A percentile compares a stretch with the other conserved stretches of the same genome.
Conservation (phyloP, 257 asterid species). For the Nicotiana sylvestris region DNA sequence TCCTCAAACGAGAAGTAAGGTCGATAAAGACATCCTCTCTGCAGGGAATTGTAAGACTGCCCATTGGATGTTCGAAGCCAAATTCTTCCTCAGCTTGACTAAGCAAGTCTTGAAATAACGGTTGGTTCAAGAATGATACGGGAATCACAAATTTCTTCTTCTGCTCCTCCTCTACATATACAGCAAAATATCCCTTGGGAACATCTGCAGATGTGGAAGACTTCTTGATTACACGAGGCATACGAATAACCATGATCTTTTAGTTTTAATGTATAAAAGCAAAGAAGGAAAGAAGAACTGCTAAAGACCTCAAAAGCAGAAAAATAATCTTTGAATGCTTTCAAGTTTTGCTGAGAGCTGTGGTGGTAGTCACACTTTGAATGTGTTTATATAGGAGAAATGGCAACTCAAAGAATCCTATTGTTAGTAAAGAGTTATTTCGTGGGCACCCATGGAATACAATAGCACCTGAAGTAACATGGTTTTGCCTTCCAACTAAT, state of each 20-base stretch:
- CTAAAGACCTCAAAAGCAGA: background rate
- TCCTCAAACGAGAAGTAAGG: constrained; percentile 24
- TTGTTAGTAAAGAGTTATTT: background rate
- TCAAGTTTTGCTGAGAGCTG: background rate
- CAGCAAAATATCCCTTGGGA: constrained; percentile 54
- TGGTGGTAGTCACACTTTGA: background rate
- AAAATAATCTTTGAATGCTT: background rate
- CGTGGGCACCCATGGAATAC: background rate
- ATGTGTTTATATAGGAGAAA: background rate
- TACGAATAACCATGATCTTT: background rate
- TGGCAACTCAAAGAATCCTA: background rate
- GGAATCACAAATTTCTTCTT: constrained; percentile 35
- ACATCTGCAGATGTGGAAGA: constrained; percentile 17
- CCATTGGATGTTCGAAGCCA: constrained; percentile 53
- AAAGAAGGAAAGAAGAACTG: background rate
- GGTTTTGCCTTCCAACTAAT: background rate
- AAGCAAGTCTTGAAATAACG: constrained; percentile 40
- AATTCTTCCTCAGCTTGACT: constrained; percentile 34
- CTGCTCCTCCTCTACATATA: constrained; percentile 45
- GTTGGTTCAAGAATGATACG: constrained; percentile 33
- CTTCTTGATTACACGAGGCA: background rate
- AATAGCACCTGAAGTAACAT: background rate
- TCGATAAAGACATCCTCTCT: constrained; percentile 25
- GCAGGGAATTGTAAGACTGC: constrained; percentile 55
- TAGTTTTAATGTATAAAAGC: background rate